phyloP scores from a whole-genome alignment of 257 asterid species.

The Nicotiana benthamiana region DNA sequence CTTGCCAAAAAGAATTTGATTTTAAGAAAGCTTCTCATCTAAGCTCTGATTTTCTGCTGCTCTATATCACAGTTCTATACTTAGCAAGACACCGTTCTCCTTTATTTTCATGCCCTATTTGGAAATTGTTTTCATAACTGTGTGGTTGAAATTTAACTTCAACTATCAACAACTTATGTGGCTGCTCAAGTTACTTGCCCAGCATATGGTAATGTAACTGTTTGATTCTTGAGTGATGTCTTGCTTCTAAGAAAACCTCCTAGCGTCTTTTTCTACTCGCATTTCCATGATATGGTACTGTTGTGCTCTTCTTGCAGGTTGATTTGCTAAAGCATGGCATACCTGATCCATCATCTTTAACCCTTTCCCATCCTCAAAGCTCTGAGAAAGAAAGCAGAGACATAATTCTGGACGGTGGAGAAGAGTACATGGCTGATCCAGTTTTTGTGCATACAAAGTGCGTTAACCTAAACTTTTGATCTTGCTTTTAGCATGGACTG shows the following conservation, averaged over 20 bases:
- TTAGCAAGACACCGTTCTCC: not conserved
- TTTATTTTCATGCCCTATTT: not conserved
- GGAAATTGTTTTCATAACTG: not conserved
- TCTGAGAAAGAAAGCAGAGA: constrained; percentile 53
- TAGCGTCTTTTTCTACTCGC: not conserved
- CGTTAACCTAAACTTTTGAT: not conserved
- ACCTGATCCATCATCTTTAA: constrained; percentile 82
- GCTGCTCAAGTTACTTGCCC: not conserved
- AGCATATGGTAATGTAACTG: not conserved
- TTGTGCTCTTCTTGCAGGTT: constrained; percentile 36
- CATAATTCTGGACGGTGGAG: constrained; percentile 40
- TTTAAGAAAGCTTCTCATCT: not conserved
- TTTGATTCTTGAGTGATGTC: not conserved
- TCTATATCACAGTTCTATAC: not conserved
- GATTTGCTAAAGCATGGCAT: constrained; percentile 77
- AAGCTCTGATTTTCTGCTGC: not conserved
- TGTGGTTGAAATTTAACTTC: not conserved
- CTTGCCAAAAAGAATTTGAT: not conserved
- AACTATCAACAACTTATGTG: not conserved
- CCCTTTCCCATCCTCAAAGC: constrained; percentile 52
- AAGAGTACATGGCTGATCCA: constrained; percentile 69
- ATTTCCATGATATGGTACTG: not conserved
- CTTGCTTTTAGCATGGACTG: not conserved
- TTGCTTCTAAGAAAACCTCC: not conserved
- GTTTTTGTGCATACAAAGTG: constrained; percentile 83